A percentile compares a stretch with the other conserved stretches of the same genome.
These are phyloP conservation scores for Cucurbita pepo DNA, from an alignment of 306 rosid genomes.

Conservation along the genomic window DNA sequence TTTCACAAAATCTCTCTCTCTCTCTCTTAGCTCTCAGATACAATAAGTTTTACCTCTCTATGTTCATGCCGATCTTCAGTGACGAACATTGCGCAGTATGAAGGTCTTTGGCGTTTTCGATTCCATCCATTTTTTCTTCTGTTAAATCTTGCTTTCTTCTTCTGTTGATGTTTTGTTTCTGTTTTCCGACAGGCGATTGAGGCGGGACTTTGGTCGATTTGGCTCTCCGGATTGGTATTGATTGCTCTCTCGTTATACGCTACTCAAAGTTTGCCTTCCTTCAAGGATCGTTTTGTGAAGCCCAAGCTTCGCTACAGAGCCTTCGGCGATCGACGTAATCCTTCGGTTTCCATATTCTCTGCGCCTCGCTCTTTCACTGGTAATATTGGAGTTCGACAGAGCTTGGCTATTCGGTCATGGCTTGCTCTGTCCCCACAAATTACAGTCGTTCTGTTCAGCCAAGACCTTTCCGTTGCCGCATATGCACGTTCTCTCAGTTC, in stretches of 20 bases:
- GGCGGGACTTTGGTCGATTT: slow-evolving; percentile 49
- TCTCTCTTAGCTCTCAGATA: not conserved
- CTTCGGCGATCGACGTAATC: slow-evolving; percentile 11
- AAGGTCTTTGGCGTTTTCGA: slow-evolving; percentile 29
- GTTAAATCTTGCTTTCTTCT: not conserved
- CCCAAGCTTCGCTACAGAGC: slow-evolving; percentile 5
- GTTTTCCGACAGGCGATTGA: slow-evolving; percentile 27
- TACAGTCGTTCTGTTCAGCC: slow-evolving; percentile 45
- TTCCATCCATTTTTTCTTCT: not conserved
- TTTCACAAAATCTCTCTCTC: slow-evolving; percentile 9
- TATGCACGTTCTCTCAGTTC: slow-evolving; percentile 36
- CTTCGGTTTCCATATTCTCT: slow-evolving; percentile 48
- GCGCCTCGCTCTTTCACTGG: slow-evolving; percentile 62
- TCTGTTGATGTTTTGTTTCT: slow-evolving; percentile 13
- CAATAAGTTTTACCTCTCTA: not conserved
- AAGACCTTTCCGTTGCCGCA: slow-evolving; percentile 51
- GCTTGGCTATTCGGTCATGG: slow-evolving; percentile 66
- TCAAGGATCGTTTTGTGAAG: slow-evolving; percentile 20
- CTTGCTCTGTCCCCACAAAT: slow-evolving; percentile 52
- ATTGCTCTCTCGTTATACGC: slow-evolving; percentile 55
- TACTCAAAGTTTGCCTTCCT: slow-evolving; percentile 45
- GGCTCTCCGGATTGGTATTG: slow-evolving; percentile 63
- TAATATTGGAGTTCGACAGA: slow-evolving; percentile 39
- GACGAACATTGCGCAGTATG: slow-evolving; percentile 22
- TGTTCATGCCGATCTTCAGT: not conserved